Conservation (phyloP, 225 moss, liverwort and hornwort genomes). For the Antitrichia curtipendula region DNA sequence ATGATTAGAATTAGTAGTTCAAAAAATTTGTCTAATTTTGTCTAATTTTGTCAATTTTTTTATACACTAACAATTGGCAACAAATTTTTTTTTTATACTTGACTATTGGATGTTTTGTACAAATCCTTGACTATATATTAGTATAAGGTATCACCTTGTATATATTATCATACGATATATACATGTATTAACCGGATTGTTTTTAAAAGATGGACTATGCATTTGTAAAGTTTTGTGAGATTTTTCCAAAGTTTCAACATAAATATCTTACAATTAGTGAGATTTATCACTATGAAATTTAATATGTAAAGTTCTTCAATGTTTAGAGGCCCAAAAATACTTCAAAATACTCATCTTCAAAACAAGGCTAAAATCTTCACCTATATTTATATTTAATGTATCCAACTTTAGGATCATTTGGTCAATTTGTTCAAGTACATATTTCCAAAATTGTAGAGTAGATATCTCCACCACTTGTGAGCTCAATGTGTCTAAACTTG, state of each 20-base stretch:
- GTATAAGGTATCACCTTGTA: background rate
- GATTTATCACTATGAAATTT: background rate
- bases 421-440: background rate
- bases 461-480: background rate
- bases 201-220: background rate
- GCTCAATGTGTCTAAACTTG: background rate
- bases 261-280: background rate
- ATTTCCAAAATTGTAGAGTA: background rate
- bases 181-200: background rate
- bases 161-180: background rate
- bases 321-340: background rate
- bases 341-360: background rate
- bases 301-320: rapidly evolving
- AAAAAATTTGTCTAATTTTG: background rate
- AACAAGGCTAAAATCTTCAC: background rate
- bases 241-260: background rate
- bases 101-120: background rate
- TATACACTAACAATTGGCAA: rapidly evolving
- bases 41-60: background rate
- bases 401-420: rapidly evolving
- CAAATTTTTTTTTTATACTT: rapidly evolving
- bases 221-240: background rate
- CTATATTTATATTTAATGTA: too few species aligned
- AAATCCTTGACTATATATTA: background rate
- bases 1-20: background rate